These are phyloP conservation scores for Plantago major DNA, from an alignment of 257 asterid species.

Conservation along the genomic window DNA sequence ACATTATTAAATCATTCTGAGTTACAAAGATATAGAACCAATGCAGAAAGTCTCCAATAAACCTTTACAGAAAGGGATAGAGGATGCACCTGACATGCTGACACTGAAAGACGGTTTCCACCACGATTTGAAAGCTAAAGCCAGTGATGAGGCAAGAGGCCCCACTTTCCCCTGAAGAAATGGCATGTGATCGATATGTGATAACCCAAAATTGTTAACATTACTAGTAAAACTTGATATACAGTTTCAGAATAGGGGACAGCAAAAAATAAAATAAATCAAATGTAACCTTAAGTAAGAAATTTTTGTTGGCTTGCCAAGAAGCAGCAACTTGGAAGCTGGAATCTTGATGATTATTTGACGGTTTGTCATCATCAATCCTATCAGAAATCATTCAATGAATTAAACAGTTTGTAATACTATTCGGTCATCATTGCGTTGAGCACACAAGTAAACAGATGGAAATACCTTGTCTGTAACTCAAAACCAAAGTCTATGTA, in stretches of 20 bases:
- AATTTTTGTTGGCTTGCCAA: conserved; percentile 94
- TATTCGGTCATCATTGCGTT: background rate
- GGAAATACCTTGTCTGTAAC: conserved; percentile 69
- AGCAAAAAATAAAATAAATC: too few species aligned
- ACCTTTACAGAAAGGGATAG: conserved; percentile 7
- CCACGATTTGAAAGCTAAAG: conserved; percentile 93
- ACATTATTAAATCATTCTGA: background rate
- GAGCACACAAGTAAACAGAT: conserved; percentile 13
- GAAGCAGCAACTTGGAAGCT: conserved; percentile 90
- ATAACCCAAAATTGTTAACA: conserved; percentile 9
- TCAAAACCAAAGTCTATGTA: conserved; percentile 91
- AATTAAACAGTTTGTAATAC: conserved; percentile 12
- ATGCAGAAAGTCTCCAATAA: background rate
- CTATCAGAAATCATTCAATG: conserved; percentile 28
- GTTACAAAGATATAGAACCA: background rate
- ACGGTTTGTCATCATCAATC: conserved; percentile 46
- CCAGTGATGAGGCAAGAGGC: conserved; percentile 76
- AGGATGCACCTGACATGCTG: conserved; percentile 67
- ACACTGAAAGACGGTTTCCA: conserved; percentile 94
- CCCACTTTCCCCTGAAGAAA: conserved; percentile 75
- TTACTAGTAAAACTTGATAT: conserved; percentile 1
- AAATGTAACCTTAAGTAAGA: conserved; percentile 62
- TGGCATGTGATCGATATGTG: background rate
- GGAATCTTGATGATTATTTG: conserved; percentile 59
- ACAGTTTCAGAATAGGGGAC: background rate